phyloP scores from a whole-genome alignment of 495 filamentous ascomycete genomes.

The Neurospora africana region DNA sequence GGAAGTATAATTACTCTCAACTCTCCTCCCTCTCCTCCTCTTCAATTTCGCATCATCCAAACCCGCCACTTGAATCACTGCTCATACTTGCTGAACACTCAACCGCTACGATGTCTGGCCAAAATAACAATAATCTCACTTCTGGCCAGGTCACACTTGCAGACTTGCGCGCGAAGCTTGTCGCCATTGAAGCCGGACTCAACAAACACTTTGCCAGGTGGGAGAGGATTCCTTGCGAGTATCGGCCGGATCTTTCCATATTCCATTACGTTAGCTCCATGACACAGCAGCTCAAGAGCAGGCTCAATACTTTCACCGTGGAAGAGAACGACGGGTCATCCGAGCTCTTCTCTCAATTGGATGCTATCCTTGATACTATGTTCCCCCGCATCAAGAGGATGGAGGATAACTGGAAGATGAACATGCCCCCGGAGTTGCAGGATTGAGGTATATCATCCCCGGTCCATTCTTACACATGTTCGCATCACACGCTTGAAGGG shows the following conservation, averaged over 20 bases:
- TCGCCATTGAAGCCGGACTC: not conserved
- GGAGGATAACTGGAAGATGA: too few relatives aligned
- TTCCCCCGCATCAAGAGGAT: too few relatives aligned
- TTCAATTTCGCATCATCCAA: not conserved
- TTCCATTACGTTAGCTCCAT: too few relatives aligned
- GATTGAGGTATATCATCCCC: not conserved
- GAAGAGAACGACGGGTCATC: too few relatives aligned
- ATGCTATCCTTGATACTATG: too few relatives aligned
- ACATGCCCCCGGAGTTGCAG: too few relatives aligned
- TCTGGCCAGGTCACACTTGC: not conserved
- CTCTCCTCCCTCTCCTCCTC: not conserved
- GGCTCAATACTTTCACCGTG: too few relatives aligned
- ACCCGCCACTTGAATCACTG: not conserved
- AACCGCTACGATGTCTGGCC: not conserved
- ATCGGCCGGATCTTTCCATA: too few relatives aligned
- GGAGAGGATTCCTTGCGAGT: not conserved
- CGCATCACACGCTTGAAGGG: not conserved
- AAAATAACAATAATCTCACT: not conserved
- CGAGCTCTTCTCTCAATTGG: too few relatives aligned
- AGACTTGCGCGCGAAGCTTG: not conserved
- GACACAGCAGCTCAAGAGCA: too few relatives aligned
- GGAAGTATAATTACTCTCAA: not conserved
- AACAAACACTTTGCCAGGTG: not conserved
- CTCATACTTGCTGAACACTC: not conserved
- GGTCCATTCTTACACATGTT: not conserved